A percentile compares a stretch with the other conserved stretches of the same genome.
Evolutionary conservation across 2,329 filamentous ascomycete species (phyloP).

Genomic region (Ascochyta rabiei): DNA sequence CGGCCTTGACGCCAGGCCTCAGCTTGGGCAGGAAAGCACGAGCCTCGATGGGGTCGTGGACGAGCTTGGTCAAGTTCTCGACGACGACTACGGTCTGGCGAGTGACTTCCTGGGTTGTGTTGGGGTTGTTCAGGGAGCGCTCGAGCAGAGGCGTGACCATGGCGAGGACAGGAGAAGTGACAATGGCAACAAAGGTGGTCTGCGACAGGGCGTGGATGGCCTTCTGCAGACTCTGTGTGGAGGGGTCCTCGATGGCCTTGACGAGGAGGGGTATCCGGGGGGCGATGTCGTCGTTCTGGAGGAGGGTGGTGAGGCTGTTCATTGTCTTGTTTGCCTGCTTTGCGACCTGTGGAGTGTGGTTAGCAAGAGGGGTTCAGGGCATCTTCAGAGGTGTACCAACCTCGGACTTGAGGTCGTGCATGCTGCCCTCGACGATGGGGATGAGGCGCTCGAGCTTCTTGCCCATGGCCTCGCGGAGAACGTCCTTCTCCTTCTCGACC

Average conservation of each 20-base stretch:
- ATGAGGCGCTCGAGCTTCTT: conserved; percentile 85
- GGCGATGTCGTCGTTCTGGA: conserved; percentile 96
- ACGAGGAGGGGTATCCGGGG: conserved; percentile 90
- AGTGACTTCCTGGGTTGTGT: conserved; percentile 90
- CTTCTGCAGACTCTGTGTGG: conserved; percentile 85
- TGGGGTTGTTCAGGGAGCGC: conserved; percentile 88
- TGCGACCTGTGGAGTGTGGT: conserved; percentile 51
- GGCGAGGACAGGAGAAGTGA: conserved; percentile 93
- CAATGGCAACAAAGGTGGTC: conserved; percentile 97
- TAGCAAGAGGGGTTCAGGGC: conserved; percentile 9
- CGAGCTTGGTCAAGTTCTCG: conserved; percentile 97
- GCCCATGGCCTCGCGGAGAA: conserved; percentile 89
- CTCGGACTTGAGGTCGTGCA: conserved; percentile 95
- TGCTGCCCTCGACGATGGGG: conserved; percentile 86
- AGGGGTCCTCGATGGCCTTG: conserved; percentile 94
- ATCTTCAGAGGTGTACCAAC: conserved; percentile 16
- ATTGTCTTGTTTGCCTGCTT: conserved; percentile 94
- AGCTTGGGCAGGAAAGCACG: conserved; percentile 94
- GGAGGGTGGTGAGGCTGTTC: conserved; percentile 83
- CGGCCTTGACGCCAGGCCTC: conserved; percentile 88
- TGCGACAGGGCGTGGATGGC: conserved; percentile 95
- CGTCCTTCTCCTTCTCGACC: conserved; percentile 84
- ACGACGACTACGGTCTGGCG: conserved; percentile 95
- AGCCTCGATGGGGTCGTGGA: conserved; percentile 94
- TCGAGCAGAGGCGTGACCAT: conserved; percentile 94